Base-by-base conservation (phyloP, 148 eudicot genomes). In the Selenicereus undatus region DNA sequence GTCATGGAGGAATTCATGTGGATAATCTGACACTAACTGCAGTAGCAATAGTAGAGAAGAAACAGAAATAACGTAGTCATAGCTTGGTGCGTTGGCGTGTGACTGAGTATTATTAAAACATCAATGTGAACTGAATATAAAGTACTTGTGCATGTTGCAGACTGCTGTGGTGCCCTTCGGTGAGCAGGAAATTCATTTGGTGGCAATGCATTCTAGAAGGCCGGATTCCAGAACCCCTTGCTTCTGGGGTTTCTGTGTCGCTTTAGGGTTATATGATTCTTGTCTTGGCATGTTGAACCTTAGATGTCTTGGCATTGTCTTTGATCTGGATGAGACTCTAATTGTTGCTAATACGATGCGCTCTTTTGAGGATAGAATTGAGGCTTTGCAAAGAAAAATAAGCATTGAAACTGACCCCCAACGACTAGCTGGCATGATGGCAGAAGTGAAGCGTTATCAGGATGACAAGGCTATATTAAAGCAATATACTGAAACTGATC, bases 291-390 rank as follows among this genome's bases (percentile, higher is more conserved):
- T 97, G 98, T 87, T 97, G 80, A 97, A 97, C 80, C 97, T 94
- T 56, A 91, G 99, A 82, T 97, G 99, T 78, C 99, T 97, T 78
- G 95, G 95, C 81, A 97, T 97, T 80, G 99, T 94, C 29, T 97
- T 97, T 87, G 99, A 97, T 86, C 99, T 97, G 30, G 99, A 97
- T 72, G 99, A 97, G 83, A 97, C 99, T 32, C 94, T 97, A 16
- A 86, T 97, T 39, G 98, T 97, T 74, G 99, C 99, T 48, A 94
- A 97, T 81, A 97, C 99, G 7, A 89, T 92, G 95, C 93, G 97
- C 11, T 97, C 99, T 4, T 97, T 97, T 76, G 99, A 97, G 87
- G 99, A 97, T 84, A 89, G 94, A 84, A 92, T 97, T 80, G 97
- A 94, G 79, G 89, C 90, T 69, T 73, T 97, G 83, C 95, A 91